Conservation (phyloP, 1,284 basidiomycete species). For the Polyporus tsugae region DNA sequence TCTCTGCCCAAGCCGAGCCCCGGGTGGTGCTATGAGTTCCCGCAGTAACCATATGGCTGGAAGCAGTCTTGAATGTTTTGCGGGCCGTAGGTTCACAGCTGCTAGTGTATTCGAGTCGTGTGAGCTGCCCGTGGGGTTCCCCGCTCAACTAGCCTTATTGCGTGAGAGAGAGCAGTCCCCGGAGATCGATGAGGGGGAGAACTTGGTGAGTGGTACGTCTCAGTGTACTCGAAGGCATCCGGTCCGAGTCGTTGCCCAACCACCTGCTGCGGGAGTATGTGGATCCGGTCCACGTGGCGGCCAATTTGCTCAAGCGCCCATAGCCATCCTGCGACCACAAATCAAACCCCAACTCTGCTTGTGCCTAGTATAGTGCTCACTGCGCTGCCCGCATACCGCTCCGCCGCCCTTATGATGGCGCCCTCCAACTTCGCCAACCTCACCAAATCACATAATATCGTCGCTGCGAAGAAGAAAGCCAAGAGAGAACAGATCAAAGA, state of each 20-base stretch:
- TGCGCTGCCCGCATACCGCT: not conserved
- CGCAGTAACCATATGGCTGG: constrained; percentile 27
- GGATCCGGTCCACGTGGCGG: not conserved
- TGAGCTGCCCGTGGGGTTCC: not conserved
- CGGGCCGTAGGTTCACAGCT: not conserved
- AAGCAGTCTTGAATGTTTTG: not conserved
- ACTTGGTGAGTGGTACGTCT: not conserved
- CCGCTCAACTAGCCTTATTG: not conserved
- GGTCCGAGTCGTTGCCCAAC: not conserved
- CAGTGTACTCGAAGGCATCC: no score
- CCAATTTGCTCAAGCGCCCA: constrained; percentile 3
- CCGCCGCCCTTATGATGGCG: constrained; percentile 28
- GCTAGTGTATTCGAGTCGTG: not conserved
- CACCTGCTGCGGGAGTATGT: not conserved
- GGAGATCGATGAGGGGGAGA: not conserved
- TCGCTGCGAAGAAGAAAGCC: constrained; percentile 68
- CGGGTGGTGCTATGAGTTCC: constrained; percentile 19
- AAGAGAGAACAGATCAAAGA: constrained; percentile 70
- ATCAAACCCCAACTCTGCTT: not conserved
- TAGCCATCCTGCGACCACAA: not conserved
- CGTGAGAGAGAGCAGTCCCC: not conserved
- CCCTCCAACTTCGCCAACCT: constrained; percentile 61
- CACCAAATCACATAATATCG: constrained; percentile 64
- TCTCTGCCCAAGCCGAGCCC: constrained; percentile 2
- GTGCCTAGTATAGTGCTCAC: not conserved